phyloP scores from a whole-genome alignment of 257 asterid species.

The Solanum pimpinellifolium region DNA sequence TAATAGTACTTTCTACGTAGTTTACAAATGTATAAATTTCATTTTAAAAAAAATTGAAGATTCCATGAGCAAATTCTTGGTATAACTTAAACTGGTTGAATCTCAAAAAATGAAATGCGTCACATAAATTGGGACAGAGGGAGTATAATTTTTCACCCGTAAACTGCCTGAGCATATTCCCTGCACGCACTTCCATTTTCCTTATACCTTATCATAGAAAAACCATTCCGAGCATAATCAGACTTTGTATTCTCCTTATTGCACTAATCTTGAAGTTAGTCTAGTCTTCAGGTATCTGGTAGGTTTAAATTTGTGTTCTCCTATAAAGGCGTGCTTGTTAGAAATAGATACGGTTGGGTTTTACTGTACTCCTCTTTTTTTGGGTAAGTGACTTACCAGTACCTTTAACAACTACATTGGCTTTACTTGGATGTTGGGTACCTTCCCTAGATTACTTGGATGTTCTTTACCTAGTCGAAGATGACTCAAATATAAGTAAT shows the following conservation, averaged over 20 bases:
- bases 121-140: not conserved
- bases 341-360: not conserved
- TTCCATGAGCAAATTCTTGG: not conserved
- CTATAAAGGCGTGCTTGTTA: not conserved
- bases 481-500: not conserved
- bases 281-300: not conserved
- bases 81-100: not conserved
- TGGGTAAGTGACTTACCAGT: not conserved
- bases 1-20: not conserved
- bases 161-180: not conserved
- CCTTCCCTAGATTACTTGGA: not conserved
- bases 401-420: not conserved
- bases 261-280: not conserved
- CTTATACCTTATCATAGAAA: not conserved
- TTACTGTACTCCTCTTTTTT: not conserved
- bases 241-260: not conserved
- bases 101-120: not conserved
- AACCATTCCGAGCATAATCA: not conserved
- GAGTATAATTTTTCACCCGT: not conserved
- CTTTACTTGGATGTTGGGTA: not conserved
- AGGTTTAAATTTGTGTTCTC: not conserved
- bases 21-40: not conserved
- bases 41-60: not conserved
- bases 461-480: not conserved
- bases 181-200: not conserved